Percentiles rank a stretch among this genome's conserved stretches.
Evolutionary conservation across 2,329 filamentous ascomycete species (phyloP).

Genomic region (Sporothrix mexicana): DNA sequence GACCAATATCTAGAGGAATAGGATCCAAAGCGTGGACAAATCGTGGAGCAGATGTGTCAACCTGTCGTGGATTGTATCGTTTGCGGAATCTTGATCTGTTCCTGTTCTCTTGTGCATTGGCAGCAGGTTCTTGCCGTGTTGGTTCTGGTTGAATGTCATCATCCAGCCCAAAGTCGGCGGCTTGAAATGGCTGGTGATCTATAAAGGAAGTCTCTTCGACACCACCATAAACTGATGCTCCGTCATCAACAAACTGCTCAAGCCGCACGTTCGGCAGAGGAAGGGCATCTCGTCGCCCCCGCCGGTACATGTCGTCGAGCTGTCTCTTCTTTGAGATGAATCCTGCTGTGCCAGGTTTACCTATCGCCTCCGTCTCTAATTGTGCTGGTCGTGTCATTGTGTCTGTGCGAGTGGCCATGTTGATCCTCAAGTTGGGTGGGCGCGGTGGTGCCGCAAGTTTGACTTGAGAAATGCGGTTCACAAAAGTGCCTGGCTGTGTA

Average conservation of each 20-base stretch:
- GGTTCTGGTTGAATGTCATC: background rate
- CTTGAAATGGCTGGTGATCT: background rate
- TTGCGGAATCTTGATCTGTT: conserved; percentile 52
- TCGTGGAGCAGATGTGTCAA: conserved; percentile 59
- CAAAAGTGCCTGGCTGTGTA: background rate
- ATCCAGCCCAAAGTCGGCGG: background rate
- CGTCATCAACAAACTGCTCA: conserved; percentile 43
- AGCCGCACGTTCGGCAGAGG: conserved; percentile 44
- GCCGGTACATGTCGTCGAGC: conserved; percentile 61
- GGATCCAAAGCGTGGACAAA: conserved; percentile 62
- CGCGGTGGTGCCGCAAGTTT: conserved; percentile 33
- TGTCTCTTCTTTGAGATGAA: conserved; percentile 60
- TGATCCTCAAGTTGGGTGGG: conserved; percentile 8
- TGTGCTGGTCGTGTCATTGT: conserved; percentile 54
- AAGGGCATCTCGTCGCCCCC: conserved; percentile 41
- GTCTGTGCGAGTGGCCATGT: background rate
- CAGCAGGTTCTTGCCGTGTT: background rate
- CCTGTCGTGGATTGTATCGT: conserved; percentile 48
- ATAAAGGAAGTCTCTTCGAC: background rate
- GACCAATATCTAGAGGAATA: conserved; percentile 43
- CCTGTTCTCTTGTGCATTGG: background rate
- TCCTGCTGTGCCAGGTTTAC: conserved; percentile 41
- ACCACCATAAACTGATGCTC: conserved; percentile 20
- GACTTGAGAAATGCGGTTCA: background rate
- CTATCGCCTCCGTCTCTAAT: conserved; percentile 56